Percentiles rank a stretch among this genome's conserved stretches.
phyloP scores from a whole-genome alignment of 2,329 filamentous ascomycete genomes.

The Colletotrichum euphorbiae region DNA sequence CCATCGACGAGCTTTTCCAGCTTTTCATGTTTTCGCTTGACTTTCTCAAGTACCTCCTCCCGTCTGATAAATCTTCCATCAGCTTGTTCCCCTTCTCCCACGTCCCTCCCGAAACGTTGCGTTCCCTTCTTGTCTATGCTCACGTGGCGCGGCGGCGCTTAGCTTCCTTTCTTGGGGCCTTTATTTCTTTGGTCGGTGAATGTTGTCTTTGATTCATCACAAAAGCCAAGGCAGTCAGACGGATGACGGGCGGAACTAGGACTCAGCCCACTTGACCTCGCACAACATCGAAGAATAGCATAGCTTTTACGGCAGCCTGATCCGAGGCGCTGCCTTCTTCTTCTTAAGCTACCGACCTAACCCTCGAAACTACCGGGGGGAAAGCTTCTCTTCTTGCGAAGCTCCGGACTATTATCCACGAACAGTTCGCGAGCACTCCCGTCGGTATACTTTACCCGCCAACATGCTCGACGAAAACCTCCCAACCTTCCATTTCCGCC shows the following conservation, averaged over 20 bases:
- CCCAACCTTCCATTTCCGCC: slow-evolving; percentile 74
- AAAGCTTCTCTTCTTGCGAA: background rate
- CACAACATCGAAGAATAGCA: background rate
- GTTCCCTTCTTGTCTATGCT: background rate
- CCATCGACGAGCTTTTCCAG: background rate
- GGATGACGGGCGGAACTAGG: slow-evolving; percentile 15
- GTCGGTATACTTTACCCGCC: slow-evolving; percentile 18
- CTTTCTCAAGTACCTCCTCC: slow-evolving; percentile 5
- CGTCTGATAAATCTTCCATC: slow-evolving; percentile 13
- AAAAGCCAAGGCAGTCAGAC: slow-evolving; percentile 33
- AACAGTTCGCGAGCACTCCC: background rate
- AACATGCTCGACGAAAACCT: slow-evolving; percentile 93
- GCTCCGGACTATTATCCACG: background rate
- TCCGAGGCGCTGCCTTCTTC: background rate
- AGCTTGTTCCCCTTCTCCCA: background rate
- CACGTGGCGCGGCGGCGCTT: background rate
- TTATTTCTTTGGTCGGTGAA: slow-evolving; percentile 17
- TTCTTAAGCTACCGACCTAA: slow-evolving; percentile 1
- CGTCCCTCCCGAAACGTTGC: background rate
- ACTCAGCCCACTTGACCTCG: slow-evolving; percentile 37
- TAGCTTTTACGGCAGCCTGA: slow-evolving; percentile 9
- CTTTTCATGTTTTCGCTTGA: background rate
- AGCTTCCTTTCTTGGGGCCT: background rate
- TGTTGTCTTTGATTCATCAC: slow-evolving; percentile 22
- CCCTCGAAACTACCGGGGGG: background rate